Conservation (phyloP, 2,329 filamentous ascomycete species). For the Incumbomyces lentus region DNA sequence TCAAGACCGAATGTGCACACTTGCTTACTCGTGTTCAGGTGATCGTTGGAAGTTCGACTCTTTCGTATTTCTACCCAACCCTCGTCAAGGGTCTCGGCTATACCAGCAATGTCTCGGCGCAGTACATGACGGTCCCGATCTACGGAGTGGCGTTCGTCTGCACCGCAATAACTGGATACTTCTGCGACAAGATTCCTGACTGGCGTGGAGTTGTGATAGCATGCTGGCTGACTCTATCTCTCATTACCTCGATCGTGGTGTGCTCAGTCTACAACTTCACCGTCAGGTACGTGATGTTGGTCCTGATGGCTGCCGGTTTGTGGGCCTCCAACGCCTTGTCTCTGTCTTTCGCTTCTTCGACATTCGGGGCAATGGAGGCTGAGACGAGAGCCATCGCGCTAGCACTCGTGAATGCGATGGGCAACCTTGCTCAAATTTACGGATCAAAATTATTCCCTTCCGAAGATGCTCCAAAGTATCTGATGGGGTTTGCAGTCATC, state of each 20-base stretch:
- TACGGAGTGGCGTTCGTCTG: slow-evolving; percentile 53
- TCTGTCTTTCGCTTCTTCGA: slow-evolving; percentile 43
- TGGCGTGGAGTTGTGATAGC: slow-evolving; percentile 61
- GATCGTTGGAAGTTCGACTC: slow-evolving; percentile 30
- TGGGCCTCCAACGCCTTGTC: slow-evolving; percentile 60
- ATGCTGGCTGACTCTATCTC: slow-evolving; percentile 58
- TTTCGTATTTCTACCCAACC: slow-evolving; percentile 31
- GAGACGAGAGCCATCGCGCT: slow-evolving; percentile 44
- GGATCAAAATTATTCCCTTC: slow-evolving; percentile 44
- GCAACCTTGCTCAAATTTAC: slow-evolving; percentile 47
- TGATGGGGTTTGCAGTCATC: slow-evolving; percentile 34
- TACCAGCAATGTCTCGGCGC: slow-evolving; percentile 27
- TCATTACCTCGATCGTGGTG: slow-evolving; percentile 66
- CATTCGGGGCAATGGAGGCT: slow-evolving; percentile 40
- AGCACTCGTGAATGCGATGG: slow-evolving; percentile 44
- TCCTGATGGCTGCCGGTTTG: slow-evolving; percentile 66
- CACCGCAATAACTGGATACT: slow-evolving; percentile 53
- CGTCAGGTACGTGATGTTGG: slow-evolving; percentile 67
- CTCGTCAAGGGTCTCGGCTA: slow-evolving; percentile 37
- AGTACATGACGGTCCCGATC: slow-evolving; percentile 49
- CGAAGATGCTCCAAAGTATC: slow-evolving; percentile 39
- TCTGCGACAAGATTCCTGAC: slow-evolving; percentile 62
- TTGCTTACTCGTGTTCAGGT: slow-evolving; percentile 13
- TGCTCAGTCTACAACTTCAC: slow-evolving; percentile 55
- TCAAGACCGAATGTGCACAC: background rate